Percentiles rank a stretch among this genome's conserved stretches.
These are phyloP conservation scores for Pythium insidiosum DNA, from an alignment of 352 stramenopile species.

Conservation along the genomic window DNA sequence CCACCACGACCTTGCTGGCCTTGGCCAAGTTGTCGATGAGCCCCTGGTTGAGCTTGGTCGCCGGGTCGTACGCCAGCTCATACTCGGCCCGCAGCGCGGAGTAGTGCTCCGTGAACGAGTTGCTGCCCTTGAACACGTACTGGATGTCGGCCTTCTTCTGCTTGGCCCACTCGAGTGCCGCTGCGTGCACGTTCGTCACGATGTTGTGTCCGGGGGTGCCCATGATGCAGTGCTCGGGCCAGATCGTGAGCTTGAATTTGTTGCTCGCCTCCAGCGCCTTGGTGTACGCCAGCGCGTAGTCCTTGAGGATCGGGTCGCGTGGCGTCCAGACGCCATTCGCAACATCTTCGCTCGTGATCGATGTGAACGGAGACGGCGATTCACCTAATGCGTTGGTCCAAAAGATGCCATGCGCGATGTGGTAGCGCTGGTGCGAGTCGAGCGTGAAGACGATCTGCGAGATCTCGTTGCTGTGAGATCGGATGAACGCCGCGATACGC, in stretches of 20 bases:
- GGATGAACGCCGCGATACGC: conserved; percentile 87
- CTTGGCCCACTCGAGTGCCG: conserved; percentile 83
- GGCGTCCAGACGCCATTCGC: conserved; percentile 41
- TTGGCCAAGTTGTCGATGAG: conserved; percentile 80
- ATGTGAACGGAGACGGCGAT: conserved; percentile 87
- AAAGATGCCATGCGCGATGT: conserved; percentile 94
- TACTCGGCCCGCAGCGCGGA: conserved; percentile 92
- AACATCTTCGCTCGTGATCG: conserved; percentile 86
- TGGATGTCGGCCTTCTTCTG: conserved; percentile 39
- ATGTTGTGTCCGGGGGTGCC: conserved; percentile 87
- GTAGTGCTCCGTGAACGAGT: conserved; percentile 96
- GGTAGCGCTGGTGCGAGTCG: conserved; percentile 93
- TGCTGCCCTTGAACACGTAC: conserved; percentile 92
- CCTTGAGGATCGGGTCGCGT: conserved; percentile 46
- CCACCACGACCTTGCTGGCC: conserved; percentile 80
- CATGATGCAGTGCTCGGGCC: conserved; percentile 96
- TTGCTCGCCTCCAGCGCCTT: conserved; percentile 74
- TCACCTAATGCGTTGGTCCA: conserved; percentile 72
- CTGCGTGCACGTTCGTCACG: conserved; percentile 70
- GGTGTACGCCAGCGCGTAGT: conserved; percentile 89
- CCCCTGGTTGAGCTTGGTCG: conserved; percentile 75
- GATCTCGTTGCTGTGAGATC: conserved; percentile 40
- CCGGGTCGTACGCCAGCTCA: conserved; percentile 63
- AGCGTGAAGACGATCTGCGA: conserved; percentile 92
- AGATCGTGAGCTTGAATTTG: conserved; percentile 92